These are phyloP conservation scores for Sphaerostilbella broomeana DNA, from an alignment of 2,329 filamentous ascomycete genomes.

Conservation along the genomic window DNA sequence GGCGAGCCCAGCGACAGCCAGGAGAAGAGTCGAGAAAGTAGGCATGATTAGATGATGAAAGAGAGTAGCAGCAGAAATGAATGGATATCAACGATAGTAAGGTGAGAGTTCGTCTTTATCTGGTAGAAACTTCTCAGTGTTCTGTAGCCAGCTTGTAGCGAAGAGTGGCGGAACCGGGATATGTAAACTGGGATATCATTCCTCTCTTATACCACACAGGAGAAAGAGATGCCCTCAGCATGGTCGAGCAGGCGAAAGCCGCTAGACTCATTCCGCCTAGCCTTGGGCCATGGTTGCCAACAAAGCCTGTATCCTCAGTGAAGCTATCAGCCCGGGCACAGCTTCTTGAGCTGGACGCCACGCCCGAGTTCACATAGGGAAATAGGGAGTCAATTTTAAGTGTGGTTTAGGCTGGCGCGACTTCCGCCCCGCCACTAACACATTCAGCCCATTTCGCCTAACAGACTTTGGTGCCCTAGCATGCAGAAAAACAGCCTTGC, in stretches of 20 bases:
- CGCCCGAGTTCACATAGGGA: constrained; percentile 1
- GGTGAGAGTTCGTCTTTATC: constrained; percentile 4
- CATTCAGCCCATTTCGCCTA: constrained; percentile 9
- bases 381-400: not conserved
- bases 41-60: constrained; percentile 20
- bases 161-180: too few species aligned
- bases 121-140: too few species aligned
- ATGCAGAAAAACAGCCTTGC: not conserved
- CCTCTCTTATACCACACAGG: too few species aligned
- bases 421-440: constrained; percentile 5
- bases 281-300: too few species aligned
- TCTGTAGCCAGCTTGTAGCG: too few species aligned
- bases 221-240: too few species aligned
- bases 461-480: not conserved
- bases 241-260: too few species aligned
- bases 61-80: not conserved
- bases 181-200: too few species aligned
- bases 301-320: too few species aligned
- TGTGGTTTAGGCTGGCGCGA: constrained; percentile 4
- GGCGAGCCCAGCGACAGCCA: constrained; percentile 21
- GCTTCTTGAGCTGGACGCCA: not conserved
- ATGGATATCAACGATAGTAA: too few species aligned
- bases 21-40: constrained; percentile 19
- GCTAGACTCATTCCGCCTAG: too few species aligned
- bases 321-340: constrained; percentile 12